Evolutionary conservation across 441 rosid species (phyloP).

Genomic region (Francoa sonchifolia): DNA sequence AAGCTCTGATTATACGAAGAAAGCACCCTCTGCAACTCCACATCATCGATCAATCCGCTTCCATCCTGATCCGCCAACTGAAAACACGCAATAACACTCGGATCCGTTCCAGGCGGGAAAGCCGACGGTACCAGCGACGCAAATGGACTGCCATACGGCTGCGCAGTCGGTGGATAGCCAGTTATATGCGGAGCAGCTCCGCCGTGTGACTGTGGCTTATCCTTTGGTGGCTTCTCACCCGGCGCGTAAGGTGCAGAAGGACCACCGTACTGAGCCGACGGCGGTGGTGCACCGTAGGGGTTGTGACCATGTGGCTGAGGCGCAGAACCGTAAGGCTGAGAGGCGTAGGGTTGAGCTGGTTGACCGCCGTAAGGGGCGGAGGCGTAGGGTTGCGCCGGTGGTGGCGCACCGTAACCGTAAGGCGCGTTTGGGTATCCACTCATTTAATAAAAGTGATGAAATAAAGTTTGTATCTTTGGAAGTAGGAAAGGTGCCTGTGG

Average conservation of each 20-base stretch:
- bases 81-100: constrained; percentile 56
- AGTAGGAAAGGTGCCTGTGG: no score
- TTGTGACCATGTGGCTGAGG: background rate
- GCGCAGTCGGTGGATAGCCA: constrained; percentile 25
- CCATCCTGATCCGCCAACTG: constrained; percentile 73
- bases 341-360: background rate
- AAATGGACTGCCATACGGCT: constrained; percentile 47
- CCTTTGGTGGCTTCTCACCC: no score
- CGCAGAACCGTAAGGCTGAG: background rate
- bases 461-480: no score
- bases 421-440: constrained; percentile 1
- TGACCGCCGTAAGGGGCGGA: background rate
- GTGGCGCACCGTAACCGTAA: background rate
- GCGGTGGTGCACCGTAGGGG: constrained; percentile 7
- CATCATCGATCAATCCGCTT: constrained; percentile 74
- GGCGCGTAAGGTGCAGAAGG: no score
- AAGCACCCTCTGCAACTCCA: constrained; percentile 73
- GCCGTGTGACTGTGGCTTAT: no score
- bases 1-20: constrained; percentile 71
- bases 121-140: constrained; percentile 61
- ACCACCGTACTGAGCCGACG: no score
- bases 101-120: constrained; percentile 80
- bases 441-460: no score
- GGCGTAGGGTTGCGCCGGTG: background rate
- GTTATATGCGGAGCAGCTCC: no score